Base-by-base conservation (phyloP, 1,284 basidiomycete genomes). In the Thecaphora frezii region DNA sequence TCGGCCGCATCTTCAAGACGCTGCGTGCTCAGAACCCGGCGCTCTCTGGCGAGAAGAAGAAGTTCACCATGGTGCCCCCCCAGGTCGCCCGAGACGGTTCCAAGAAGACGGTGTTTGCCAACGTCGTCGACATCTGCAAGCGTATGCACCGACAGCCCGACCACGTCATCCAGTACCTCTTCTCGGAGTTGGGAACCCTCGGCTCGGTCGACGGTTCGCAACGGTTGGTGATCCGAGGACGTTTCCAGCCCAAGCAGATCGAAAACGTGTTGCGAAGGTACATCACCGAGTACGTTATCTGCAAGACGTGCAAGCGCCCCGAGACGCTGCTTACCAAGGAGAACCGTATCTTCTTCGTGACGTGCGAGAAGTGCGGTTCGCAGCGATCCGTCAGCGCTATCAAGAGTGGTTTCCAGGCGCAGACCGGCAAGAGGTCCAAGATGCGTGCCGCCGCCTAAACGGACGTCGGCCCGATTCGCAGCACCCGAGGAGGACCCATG, bases 121-220 rank as follows among this genome's bases (percentile, higher is more conserved):
- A 99, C 81, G 86, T 98, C 58, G 87, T 88, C 70, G 94, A 99
- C 79, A 98, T 99, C 72, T 97, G 94, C 86, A 93, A 90, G 81
- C 87, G 91, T 50, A 97, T 99, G 93, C 94, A 97, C 83, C 86
- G 94, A 80, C 89, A 92, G 82, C 93, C 94, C n/a, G 96, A 98
- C 81, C 96, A 99, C 79, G 92, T 97, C 73, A 97, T 97, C 69
- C 89, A 91, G 81, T 99, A 91, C 84, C 83, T 98, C 70, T 97
- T 97, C 80, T 88, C 96, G 50, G 94, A 99, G 83, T 87, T 98
- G 88, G 96, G 96, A 83, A 98, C 96, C 14, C 93, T 89, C 44
- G 94, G 94, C 57, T 91, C 89, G 46, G 90, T 97, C 46, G 96
- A 97, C 75, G 96, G 93, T 57, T 86, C 87, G 4, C 90, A 91